Base-by-base conservation (phyloP, 495 filamentous ascomycete species). In the Geopyxis carbonaria region DNA sequence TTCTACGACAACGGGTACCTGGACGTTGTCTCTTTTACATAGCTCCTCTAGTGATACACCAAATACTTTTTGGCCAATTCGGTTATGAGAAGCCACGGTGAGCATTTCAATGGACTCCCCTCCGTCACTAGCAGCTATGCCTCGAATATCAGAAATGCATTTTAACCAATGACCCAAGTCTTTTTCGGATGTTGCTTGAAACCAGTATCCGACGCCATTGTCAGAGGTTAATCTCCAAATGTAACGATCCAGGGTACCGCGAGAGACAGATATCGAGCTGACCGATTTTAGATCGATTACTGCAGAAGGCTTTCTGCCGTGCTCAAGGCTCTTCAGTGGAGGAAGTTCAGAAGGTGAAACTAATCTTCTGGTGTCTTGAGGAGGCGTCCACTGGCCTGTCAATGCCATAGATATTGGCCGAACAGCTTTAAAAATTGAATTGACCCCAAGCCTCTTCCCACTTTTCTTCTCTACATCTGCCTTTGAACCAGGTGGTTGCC, bases 1-100 rank as follows among this genome's bases (percentile, higher is more conserved):
- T 34, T 57, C 55, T 34, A 57, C 43, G 18, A 57, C 53, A 7
- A 52, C 8, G 5, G 55, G 55, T n/a, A 58, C 50, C 45, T 58
- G 55, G n/a, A 56, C 53, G 16, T 44, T 45, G 33, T 58, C 55
- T 18, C 55, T 47, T 30, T 33, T 47, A 36, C 55, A 58, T 9
- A 58, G 38, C 24, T 55, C 54, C 25, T 51, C 54, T 21, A 58
- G 40, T 21, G 55, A 44, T 4, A 57, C 43, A 5, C 55, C 55
- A 44, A 58, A 58, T 24, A 57, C 51, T 34, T 50, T 50, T 7
- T 55, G 55, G 5, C 55, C 46, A 14, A 42, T 38, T 37, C 55
- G 50, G 24, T 42, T 45, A 22, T 47, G 37, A 34, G 52, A 52
- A 28, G 45, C 37, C 30, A 56, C 34, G 16, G 52, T 56, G 14